phyloP scores from a whole-genome alignment of 2,329 filamentous ascomycete species.

The Dothideomycetes sp. region DNA sequence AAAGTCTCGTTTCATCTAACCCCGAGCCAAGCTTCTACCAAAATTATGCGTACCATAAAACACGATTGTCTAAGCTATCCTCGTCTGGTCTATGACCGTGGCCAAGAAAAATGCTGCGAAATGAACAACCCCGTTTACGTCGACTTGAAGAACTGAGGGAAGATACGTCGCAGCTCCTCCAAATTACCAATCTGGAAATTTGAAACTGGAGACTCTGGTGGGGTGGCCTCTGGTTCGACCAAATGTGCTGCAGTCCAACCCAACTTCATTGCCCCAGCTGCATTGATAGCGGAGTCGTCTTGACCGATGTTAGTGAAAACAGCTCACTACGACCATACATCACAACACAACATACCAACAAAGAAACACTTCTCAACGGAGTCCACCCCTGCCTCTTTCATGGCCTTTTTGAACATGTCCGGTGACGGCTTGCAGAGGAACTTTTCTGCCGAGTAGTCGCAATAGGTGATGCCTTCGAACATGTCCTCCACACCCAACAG shows the following conservation, averaged over 20 bases:
- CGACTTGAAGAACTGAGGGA: conserved; percentile 75
- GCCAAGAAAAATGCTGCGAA: too few species aligned
- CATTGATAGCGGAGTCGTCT: conserved; percentile 87
- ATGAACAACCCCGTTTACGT: too few species aligned
- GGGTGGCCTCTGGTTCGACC: conserved; percentile 63
- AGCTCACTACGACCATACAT: background rate
- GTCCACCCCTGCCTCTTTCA: conserved; percentile 68
- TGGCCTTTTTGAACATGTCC: conserved; percentile 80
- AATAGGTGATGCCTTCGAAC: conserved; percentile 92
- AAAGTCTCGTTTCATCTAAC: too few species aligned
- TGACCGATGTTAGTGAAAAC: background rate
- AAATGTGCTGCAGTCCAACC: conserved; percentile 85
- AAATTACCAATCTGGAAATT: conserved; percentile 66
- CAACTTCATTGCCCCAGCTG: conserved; percentile 61
- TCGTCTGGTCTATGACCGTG: too few species aligned
- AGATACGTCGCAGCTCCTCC: conserved; percentile 63
- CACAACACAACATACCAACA: conserved; percentile 57
- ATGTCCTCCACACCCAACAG: conserved; percentile 75
- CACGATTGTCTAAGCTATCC: too few species aligned
- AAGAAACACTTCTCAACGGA: conserved; percentile 73
- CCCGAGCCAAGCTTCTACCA: too few species aligned
- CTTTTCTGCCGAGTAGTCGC: conserved; percentile 67
- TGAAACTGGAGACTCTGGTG: conserved; percentile 51
- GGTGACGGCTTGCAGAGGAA: conserved; percentile 80
- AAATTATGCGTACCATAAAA: too few species aligned